These are phyloP conservation scores for Xylariaceae sp. DNA, from an alignment of 2,329 filamentous ascomycete species.

Conservation along the genomic window DNA sequence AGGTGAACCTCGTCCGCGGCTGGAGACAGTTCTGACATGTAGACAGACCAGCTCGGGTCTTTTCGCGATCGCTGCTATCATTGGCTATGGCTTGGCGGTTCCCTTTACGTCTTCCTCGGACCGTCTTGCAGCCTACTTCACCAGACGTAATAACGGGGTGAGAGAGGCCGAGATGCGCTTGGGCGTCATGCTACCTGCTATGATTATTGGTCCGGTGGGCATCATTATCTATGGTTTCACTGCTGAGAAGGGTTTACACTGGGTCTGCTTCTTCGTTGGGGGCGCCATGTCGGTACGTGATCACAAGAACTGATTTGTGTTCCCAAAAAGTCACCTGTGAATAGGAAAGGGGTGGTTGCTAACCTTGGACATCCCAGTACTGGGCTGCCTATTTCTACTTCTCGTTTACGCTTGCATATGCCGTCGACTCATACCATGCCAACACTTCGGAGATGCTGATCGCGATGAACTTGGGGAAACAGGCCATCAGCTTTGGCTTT, in stretches of 20 bases:
- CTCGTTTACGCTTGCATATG: slow-evolving; percentile 57
- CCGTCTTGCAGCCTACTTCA: slow-evolving; percentile 33
- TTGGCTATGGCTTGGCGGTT: slow-evolving; percentile 35
- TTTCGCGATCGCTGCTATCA: slow-evolving; percentile 30
- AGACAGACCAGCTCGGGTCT: slow-evolving; percentile 26
- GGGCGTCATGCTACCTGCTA: slow-evolving; percentile 30
- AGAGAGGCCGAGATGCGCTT: slow-evolving; percentile 41
- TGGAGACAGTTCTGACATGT: neutral
- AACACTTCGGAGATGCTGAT: slow-evolving; percentile 63
- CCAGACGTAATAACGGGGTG: slow-evolving; percentile 35
- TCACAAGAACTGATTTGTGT: too few species aligned
- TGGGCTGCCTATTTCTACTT: slow-evolving; percentile 52
- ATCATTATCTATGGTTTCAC: slow-evolving; percentile 32
- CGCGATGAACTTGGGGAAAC: slow-evolving; percentile 53
- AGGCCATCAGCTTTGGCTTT: slow-evolving; percentile 52
- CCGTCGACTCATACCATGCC: slow-evolving; percentile 54
- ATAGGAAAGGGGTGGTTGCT: too few species aligned
- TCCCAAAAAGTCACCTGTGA: too few species aligned
- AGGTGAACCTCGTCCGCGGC: slow-evolving; percentile 10
- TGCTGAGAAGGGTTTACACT: slow-evolving; percentile 36
- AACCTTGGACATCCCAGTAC: too few species aligned
- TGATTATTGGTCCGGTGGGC: slow-evolving; percentile 31
- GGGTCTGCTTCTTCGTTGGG: slow-evolving; percentile 44
- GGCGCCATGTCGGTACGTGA: slow-evolving; percentile 41
- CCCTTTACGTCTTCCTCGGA: slow-evolving; percentile 33